Conservation (phyloP, 768 basidiomycete genomes). For the Phylloporus sp. region DNA sequence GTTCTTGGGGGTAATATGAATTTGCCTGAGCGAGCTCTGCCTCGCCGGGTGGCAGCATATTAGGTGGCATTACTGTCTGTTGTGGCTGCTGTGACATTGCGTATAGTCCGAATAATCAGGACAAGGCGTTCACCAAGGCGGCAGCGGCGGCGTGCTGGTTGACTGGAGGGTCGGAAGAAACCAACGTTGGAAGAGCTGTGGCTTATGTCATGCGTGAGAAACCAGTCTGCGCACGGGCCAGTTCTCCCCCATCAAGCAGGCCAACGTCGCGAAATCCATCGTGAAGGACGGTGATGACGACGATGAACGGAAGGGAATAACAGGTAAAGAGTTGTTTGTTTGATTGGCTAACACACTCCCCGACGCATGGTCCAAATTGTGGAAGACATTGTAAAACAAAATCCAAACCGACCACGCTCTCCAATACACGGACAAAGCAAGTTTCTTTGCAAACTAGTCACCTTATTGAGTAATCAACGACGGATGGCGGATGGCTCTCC, state of each 20-base stretch:
- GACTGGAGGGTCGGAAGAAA: constrained; percentile 27
- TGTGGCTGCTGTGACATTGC: constrained; percentile 50
- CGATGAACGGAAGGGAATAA: constrained; percentile 24
- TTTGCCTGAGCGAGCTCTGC: constrained; percentile 51
- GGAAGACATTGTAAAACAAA: constrained; percentile 76
- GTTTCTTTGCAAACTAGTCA: not conserved
- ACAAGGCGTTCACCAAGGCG: constrained; percentile 9
- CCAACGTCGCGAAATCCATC: constrained; percentile 16
- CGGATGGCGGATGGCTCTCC: no score
- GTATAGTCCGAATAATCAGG: constrained; percentile 8
- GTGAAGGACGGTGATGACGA: constrained; percentile 28
- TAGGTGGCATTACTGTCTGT: constrained; percentile 56
- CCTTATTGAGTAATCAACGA: not conserved
- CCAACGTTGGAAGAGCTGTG: constrained; percentile 40
- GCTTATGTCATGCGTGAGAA: constrained; percentile 51
- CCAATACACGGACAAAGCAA: constrained; percentile 39
- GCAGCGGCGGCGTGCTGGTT: constrained; percentile 19
- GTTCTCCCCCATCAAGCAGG: constrained; percentile 26
- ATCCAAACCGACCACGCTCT: constrained; percentile 41
- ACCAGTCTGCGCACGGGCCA: constrained; percentile 56
- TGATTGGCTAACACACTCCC: constrained; percentile 58
- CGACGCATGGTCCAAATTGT: constrained; percentile 64
- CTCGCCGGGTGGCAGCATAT: constrained; percentile 52
- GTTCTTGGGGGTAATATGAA: constrained; percentile 70
- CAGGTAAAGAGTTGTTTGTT: constrained; percentile 40